Conservation (phyloP, 1,284 basidiomycete genomes). For the Leucocoprinus gongylophorus region DNA sequence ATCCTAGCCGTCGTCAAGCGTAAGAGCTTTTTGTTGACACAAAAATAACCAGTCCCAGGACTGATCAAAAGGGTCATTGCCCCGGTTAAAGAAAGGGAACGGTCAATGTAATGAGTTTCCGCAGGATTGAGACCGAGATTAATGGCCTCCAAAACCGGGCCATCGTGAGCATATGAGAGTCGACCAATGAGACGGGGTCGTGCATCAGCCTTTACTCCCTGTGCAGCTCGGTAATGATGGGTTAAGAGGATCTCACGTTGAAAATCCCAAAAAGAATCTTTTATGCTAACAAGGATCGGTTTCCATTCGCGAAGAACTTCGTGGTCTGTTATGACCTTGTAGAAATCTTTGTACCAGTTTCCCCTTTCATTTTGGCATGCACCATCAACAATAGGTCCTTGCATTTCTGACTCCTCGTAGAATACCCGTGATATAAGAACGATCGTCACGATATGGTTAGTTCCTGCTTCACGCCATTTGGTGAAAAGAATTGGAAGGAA, state of each 20-base stretch:
- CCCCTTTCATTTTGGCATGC: slow-evolving; percentile 54
- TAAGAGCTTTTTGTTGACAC: slow-evolving; percentile 86
- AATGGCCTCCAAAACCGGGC: slow-evolving; percentile 90
- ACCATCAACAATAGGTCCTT: slow-evolving; percentile 52
- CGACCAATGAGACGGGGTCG: slow-evolving; percentile 61
- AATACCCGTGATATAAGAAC: slow-evolving; percentile 92
- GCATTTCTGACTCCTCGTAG: slow-evolving; percentile 80
- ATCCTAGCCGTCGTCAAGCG: slow-evolving; percentile 93
- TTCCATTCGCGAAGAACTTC: slow-evolving; percentile 88
- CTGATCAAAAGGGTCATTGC: slow-evolving; percentile 82
- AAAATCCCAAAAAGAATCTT: slow-evolving; percentile 83
- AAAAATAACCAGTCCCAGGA: slow-evolving; percentile 92
- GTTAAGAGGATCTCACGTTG: slow-evolving; percentile 83
- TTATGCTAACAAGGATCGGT: slow-evolving; percentile 78
- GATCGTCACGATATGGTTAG: slow-evolving; percentile 93
- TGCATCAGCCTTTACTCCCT: not conserved
- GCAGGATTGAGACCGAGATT: slow-evolving; percentile 92
- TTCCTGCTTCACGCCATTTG: slow-evolving; percentile 75
- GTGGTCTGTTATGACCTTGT: slow-evolving; percentile 89
- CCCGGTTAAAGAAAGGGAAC: slow-evolving; percentile 91
- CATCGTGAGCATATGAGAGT: slow-evolving; percentile 87
- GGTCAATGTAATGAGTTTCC: slow-evolving; percentile 94
- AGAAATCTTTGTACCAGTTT: slow-evolving; percentile 93
- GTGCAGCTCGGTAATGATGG: slow-evolving; percentile 64
- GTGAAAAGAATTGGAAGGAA: slow-evolving; percentile 83